Percentiles rank a stretch among this genome's conserved stretches.
Conservation (phyloP, 2,329 filamentous ascomycete genomes). For the Venturia carpophila region DNA sequence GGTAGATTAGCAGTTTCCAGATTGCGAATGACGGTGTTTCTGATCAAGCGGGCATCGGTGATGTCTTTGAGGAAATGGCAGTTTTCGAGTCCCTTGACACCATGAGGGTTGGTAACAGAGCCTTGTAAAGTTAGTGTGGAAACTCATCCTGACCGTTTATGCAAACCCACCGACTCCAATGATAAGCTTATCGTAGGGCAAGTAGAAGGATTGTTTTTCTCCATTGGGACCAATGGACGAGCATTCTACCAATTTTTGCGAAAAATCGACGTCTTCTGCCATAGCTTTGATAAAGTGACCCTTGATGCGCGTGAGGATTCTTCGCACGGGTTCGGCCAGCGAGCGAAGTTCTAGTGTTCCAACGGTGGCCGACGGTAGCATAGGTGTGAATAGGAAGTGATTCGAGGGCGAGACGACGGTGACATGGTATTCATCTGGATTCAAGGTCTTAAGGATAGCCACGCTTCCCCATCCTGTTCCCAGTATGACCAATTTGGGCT, state of each 20-base stretch:
- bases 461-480: conserved; percentile 95
- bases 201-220: conserved; percentile 73
- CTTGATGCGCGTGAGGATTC: conserved; percentile 66
- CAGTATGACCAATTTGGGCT: conserved; percentile 85
- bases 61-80: conserved; percentile 96
- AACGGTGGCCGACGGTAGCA: conserved; percentile 94
- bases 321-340: conserved; percentile 83
- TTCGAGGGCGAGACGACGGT: conserved; percentile 92
- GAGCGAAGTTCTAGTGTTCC: conserved; percentile 88
- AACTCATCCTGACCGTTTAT: no score
- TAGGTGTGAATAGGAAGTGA: conserved; percentile 96
- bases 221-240: conserved; percentile 64
- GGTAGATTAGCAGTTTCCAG: conserved; percentile 88
- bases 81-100: conserved; percentile 87
- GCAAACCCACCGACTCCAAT: conserved; percentile 63
- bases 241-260: conserved; percentile 81
- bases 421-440: conserved; percentile 88
- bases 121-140: conserved; percentile 34
- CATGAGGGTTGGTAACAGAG: conserved; percentile 87
- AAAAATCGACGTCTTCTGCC: conserved; percentile 87
- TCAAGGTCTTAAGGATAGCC: conserved; percentile 79
- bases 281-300: conserved; percentile 86
- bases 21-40: conserved; percentile 81
- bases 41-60: conserved; percentile 80
- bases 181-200: conserved; percentile 95